A percentile compares a stretch with the other conserved stretches of the same genome.
Evolutionary conservation across 108 stramenopile species (phyloP).

Genomic region (Nitzschia inconspicua): DNA sequence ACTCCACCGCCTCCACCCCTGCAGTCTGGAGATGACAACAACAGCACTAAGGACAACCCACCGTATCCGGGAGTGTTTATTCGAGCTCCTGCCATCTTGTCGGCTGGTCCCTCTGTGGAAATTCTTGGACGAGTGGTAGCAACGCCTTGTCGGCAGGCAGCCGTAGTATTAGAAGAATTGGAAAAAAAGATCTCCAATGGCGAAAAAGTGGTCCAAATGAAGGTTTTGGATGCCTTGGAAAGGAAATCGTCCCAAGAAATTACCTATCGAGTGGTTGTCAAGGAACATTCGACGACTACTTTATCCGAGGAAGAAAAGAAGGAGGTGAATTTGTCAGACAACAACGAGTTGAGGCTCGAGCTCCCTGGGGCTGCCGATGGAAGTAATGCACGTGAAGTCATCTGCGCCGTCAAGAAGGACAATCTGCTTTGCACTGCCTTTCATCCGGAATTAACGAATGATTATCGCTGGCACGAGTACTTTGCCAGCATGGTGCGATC

Average conservation of each 20-base stretch:
- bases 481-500: constrained; percentile 82
- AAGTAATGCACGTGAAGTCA: constrained; percentile 86
- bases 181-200: constrained; percentile 73
- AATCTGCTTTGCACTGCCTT: constrained; percentile 91
- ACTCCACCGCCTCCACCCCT: constrained; percentile 65
- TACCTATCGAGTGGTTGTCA: constrained; percentile 42
- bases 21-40: not conserved
- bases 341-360: constrained; percentile 29
- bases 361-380: constrained; percentile 84
- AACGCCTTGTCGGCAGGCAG: constrained; percentile 83
- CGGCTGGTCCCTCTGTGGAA: constrained; percentile 66
- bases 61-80: constrained; percentile 94
- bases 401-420: constrained; percentile 86
- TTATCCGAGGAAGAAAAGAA: constrained; percentile 23
- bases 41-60: constrained; percentile 2
- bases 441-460: constrained; percentile 95
- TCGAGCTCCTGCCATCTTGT: constrained; percentile 95
- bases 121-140: constrained; percentile 88
- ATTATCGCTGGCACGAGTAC: constrained; percentile 92
- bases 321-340: constrained; percentile 19
- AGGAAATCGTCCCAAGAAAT: constrained; percentile 48
- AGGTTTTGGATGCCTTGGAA: constrained; percentile 74
- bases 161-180: constrained; percentile 76
- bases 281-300: constrained; percentile 3
- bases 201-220: constrained; percentile 73